phyloP scores from a whole-genome alignment of 495 filamentous ascomycete genomes.

The Neurospora intermedia region DNA sequence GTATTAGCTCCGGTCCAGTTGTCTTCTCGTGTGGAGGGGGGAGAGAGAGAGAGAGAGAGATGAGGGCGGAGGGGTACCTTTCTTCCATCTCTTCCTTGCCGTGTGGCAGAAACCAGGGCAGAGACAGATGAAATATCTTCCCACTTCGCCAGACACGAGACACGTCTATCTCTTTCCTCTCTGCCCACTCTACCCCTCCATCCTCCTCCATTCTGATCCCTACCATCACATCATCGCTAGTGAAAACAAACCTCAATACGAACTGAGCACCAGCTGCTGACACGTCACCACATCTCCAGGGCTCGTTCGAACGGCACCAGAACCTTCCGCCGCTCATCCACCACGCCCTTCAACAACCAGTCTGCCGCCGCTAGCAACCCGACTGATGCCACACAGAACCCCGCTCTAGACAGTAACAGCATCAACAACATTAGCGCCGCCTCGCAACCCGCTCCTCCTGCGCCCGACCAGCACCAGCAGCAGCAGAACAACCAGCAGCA shows the following conservation, averaged over 20 bases:
- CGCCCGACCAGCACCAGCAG: constrained; percentile 30
- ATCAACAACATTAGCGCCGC: not conserved
- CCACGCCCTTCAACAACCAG: constrained; percentile 35
- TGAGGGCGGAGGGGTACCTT: not conserved
- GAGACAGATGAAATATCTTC: not conserved
- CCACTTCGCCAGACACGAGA: not conserved
- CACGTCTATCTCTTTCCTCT: not conserved
- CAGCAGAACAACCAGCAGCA: constrained; percentile 20
- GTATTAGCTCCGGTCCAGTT: not conserved
- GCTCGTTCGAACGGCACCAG: constrained; percentile 61
- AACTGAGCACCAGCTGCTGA: not conserved
- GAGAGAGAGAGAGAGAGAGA: not conserved
- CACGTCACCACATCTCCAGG: constrained; percentile 19
- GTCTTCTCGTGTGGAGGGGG: not conserved
- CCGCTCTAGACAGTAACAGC: constrained; percentile 2
- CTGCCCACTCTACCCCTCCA: not conserved
- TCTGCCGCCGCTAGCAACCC: constrained; percentile 9
- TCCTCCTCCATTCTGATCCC: not conserved
- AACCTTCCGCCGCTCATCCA: constrained; percentile 75
- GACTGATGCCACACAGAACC: constrained; percentile 11
- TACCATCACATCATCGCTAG: not conserved
- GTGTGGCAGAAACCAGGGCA: not conserved
- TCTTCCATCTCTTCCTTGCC: not conserved
- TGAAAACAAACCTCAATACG: not conserved
- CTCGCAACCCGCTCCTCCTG: constrained; percentile 10